A percentile compares a stretch with the other conserved stretches of the same genome.
Evolutionary conservation across 768 basidiomycete species (phyloP).

Genomic region (Trametes cinnabarina): DNA sequence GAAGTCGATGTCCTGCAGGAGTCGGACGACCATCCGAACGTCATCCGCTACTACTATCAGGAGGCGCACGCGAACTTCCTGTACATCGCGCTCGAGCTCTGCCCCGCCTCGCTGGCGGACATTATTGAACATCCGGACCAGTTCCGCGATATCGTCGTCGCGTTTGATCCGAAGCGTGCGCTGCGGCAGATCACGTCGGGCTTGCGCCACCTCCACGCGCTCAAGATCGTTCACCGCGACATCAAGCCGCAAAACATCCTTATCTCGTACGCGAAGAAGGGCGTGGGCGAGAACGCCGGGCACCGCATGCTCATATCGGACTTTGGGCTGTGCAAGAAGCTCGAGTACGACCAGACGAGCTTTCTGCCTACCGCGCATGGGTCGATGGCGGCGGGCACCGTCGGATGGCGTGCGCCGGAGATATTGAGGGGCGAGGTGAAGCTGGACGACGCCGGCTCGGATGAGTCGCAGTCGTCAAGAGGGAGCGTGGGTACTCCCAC

Average conservation of each 20-base stretch:
- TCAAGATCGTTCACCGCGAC: constrained; percentile 97
- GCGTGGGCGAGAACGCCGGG: constrained; percentile 42
- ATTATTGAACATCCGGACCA: constrained; percentile 78
- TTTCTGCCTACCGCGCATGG: constrained; percentile 93
- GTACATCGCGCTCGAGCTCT: constrained; percentile 95
- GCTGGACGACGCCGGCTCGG: constrained; percentile 69
- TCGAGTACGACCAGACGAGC: constrained; percentile 94
- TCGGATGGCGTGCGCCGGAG: constrained; percentile 98
- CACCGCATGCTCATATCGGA: constrained; percentile 92
- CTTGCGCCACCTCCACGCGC: constrained; percentile 83
- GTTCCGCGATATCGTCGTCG: constrained; percentile 71
- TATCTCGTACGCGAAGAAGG: constrained; percentile 67
- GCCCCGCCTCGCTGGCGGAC: constrained; percentile 87
- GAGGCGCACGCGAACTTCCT: constrained; percentile 91
- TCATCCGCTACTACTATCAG: constrained; percentile 98
- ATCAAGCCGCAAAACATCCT: constrained; percentile 99
- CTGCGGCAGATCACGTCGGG: constrained; percentile 85
- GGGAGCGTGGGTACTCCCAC: constrained; percentile 56
- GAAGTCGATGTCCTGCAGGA: constrained; percentile 95
- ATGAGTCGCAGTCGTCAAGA: constrained; percentile 64
- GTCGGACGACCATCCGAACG: constrained; percentile 97
- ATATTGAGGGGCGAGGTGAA: constrained; percentile 93
- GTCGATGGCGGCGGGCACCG: constrained; percentile 85
- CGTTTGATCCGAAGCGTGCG: constrained; percentile 86
- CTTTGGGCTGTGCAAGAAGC: constrained; percentile 94